phyloP scores from a whole-genome alignment of 73 alveolate species.

The Diophrys sp. region DNA sequence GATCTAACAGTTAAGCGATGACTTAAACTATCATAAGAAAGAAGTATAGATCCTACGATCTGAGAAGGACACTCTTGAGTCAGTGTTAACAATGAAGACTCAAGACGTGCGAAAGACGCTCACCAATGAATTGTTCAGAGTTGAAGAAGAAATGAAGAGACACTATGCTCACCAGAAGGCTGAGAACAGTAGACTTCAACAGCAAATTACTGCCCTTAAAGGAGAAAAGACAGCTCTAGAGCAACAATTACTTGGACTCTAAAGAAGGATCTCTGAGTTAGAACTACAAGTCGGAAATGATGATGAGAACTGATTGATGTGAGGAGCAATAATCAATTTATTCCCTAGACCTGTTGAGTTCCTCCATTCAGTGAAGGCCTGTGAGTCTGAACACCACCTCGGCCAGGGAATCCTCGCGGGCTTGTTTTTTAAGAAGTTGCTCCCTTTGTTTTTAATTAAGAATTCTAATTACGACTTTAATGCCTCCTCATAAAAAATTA shows the following conservation, averaged over 20 bases:
- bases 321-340: too few relatives aligned
- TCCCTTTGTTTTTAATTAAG: too few relatives aligned
- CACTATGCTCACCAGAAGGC: conserved; percentile 87
- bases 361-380: too few relatives aligned
- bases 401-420: too few relatives aligned
- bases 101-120: conserved; percentile 73
- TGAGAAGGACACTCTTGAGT: conserved; percentile 82
- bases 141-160: conserved; percentile 89
- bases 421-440: too few relatives aligned
- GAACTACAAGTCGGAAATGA: conserved; percentile 85
- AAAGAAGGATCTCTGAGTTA: conserved; percentile 86
- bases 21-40: conserved; percentile 64
- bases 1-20: conserved; percentile 45
- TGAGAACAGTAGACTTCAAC: conserved; percentile 85
- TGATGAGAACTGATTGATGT: conserved; percentile 38
- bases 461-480: too few relatives aligned
- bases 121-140: conserved; percentile 72
- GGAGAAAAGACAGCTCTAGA: conserved; percentile 89
- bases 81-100: conserved; percentile 72
- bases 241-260: conserved; percentile 80
- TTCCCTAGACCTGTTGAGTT: too few relatives aligned
- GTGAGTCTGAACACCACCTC: too few relatives aligned
- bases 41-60: conserved; percentile 54
- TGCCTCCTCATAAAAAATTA: too few relatives aligned
- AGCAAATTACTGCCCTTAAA: conserved; percentile 78